phyloP scores from a whole-genome alignment of 192 early-diverging fungal species.

The Backusella morwellensis region DNA sequence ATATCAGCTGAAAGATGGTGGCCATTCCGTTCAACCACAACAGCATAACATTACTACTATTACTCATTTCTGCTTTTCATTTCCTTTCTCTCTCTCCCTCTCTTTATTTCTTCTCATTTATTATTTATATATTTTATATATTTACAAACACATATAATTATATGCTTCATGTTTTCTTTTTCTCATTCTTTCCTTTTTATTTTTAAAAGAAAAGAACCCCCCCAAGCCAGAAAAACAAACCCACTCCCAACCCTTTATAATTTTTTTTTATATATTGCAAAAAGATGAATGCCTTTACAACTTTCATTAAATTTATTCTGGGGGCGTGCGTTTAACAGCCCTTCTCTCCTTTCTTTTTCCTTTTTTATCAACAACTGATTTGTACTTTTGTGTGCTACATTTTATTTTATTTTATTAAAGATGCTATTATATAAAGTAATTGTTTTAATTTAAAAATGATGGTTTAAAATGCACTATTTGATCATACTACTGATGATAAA shows the following conservation, averaged over 20 bases:
- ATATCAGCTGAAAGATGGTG: slow-evolving; percentile 12
- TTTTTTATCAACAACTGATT: not conserved
- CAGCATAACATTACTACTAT: not conserved
- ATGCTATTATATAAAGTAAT: not conserved
- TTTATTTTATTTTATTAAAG: not conserved
- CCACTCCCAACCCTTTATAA: not conserved
- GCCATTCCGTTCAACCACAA: slow-evolving; percentile 8
- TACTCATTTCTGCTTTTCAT: not conserved
- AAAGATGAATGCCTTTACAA: not conserved
- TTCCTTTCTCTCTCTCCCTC: not conserved
- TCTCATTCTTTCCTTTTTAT: not conserved
- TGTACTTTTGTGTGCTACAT: not conserved
- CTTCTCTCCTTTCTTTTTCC: not conserved
- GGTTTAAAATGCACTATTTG: not conserved
- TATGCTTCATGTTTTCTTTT: not conserved
- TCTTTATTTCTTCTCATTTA: not conserved
- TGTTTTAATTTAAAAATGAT: not conserved
- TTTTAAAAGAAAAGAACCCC: not conserved
- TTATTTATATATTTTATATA: not conserved
- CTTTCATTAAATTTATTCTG: not conserved
- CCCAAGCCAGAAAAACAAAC: not conserved
- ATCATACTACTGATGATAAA: slow-evolving; percentile 1
- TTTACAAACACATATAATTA: not conserved
- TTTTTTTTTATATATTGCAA: not conserved
- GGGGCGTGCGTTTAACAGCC: not conserved